Base-by-base conservation (phyloP, 2,329 filamentous ascomycete species). In the Diaporthe citrichinensis region DNA sequence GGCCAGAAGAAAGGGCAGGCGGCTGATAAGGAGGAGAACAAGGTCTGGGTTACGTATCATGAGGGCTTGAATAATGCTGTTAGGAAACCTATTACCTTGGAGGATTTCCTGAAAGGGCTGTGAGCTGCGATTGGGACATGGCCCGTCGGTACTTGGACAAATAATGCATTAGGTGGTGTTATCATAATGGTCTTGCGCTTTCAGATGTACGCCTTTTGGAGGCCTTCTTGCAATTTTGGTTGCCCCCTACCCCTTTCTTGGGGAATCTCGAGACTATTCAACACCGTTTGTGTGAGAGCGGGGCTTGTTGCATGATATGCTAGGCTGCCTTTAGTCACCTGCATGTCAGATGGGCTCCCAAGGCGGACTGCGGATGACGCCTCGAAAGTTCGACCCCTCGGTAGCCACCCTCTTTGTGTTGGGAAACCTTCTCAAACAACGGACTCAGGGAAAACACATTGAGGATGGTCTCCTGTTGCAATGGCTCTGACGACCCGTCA, bases 31-130 rank as follows among this genome's bases (percentile, higher is more conserved):
- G 89, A 89, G 65, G 89, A 87, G 68, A 90, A 80, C 14, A 88
- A 93, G 79, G 93, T 96, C 5, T 98, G 95, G 95, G 92, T 98
- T 57, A 96, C 92, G 78, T 98, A 92, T 83, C 92, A 98, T 80
- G 96, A 98, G 85, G 96, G 96, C 0, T 92, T 95, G 82, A 97
- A 95, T 74, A 98, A 98, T 88, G 96, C 96, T 15, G 96, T 98
- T 76, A 90, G 94, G 83, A 98, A 98, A 83, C 94, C 95, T 3
- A 92, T 98, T 77, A 94, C 94, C 12, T 83, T 98, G 82, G 89
- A 90, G 77, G 96, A 98, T 83, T 90, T 98, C 80, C 85, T 98
- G 87, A 88, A 87, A 74, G 92, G 90, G 4, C 81, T 95, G 75
- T 94, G 84, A 78, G 75, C 1, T 15, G n/a, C n/a, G n/a, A n/a